Evolutionary conservation across 2,329 filamentous ascomycete genomes (phyloP).

Genomic region (Fusarium caatingaense): DNA sequence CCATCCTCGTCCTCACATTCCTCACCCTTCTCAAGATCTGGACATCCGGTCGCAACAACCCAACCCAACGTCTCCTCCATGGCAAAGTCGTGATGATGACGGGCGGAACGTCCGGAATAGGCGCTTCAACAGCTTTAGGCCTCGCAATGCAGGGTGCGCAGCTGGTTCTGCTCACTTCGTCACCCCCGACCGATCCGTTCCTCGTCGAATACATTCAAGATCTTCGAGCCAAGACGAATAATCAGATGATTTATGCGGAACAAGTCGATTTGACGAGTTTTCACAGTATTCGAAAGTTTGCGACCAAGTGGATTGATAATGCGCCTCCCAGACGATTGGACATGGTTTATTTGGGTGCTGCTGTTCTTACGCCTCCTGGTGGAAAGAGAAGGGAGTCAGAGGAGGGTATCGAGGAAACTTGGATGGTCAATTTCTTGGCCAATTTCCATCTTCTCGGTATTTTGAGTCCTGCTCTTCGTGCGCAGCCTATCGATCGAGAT

Average conservation of each 20-base stretch:
- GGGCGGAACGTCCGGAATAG: slow-evolving; percentile 93
- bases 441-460: slow-evolving; percentile 97
- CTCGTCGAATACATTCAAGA: slow-evolving; percentile 94
- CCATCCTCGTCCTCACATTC: slow-evolving; percentile 50
- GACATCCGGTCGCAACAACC: slow-evolving; percentile 79
- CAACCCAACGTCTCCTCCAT: slow-evolving; percentile 85
- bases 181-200: slow-evolving; percentile 85
- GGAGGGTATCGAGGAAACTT: slow-evolving; percentile 88
- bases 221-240: slow-evolving; percentile 78
- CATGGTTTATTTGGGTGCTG: slow-evolving; percentile 89
- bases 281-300: slow-evolving; percentile 92
- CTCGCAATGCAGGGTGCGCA: slow-evolving; percentile 88
- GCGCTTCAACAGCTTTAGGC: slow-evolving; percentile 77
- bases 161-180: slow-evolving; percentile 87
- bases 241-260: slow-evolving; percentile 93
- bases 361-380: slow-evolving; percentile 77
- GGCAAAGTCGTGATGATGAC: slow-evolving; percentile 95
- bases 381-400: slow-evolving; percentile 69
- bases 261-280: slow-evolving; percentile 90
- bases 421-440: slow-evolving; percentile 94
- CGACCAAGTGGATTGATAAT: slow-evolving; percentile 98
- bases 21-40: slow-evolving; percentile 74
- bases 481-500: slow-evolving; percentile 93
- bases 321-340: slow-evolving; percentile 88
- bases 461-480: slow-evolving; percentile 87